Evolutionary conservation across 345 rosid species (phyloP).

Genomic region (Murraya koenigii): DNA sequence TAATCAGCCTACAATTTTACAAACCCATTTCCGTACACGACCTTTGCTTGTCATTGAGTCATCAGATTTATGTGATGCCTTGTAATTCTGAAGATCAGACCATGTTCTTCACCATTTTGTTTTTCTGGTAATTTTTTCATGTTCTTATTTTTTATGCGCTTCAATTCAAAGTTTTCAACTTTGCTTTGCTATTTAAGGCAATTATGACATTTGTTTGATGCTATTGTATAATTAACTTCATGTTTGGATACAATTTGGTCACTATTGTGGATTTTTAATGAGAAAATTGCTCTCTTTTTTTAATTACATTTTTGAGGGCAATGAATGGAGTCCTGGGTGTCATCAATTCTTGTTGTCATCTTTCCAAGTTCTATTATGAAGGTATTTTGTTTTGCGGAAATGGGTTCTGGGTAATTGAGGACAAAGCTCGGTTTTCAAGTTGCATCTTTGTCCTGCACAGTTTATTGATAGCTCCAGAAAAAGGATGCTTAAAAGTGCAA

Average conservation of each 20-base stretch:
- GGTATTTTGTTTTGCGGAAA: background rate
- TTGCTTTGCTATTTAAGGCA: background rate
- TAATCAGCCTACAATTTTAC: too few relatives aligned
- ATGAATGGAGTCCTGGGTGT: background rate
- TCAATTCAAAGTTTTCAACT: background rate
- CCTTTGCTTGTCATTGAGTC: background rate
- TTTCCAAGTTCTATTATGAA: background rate
- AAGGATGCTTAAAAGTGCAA: background rate
- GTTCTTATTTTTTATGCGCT: background rate
- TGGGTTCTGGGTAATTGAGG: background rate
- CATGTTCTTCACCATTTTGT: background rate
- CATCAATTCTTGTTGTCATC: background rate
- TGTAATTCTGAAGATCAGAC: slow-evolving; percentile 10
- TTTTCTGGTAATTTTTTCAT: slow-evolving; percentile 9
- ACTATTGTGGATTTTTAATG: background rate
- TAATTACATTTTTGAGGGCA: background rate
- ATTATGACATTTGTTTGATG: background rate
- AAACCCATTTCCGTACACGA: background rate
- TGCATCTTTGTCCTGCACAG: background rate
- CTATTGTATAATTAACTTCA: background rate
- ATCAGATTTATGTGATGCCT: background rate
- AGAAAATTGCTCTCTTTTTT: background rate
- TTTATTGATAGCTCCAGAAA: background rate
- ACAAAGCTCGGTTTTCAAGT: background rate
- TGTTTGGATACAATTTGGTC: background rate